Conservation (phyloP, 2,329 filamentous ascomycete species). For the Phialophora chinensis region DNA sequence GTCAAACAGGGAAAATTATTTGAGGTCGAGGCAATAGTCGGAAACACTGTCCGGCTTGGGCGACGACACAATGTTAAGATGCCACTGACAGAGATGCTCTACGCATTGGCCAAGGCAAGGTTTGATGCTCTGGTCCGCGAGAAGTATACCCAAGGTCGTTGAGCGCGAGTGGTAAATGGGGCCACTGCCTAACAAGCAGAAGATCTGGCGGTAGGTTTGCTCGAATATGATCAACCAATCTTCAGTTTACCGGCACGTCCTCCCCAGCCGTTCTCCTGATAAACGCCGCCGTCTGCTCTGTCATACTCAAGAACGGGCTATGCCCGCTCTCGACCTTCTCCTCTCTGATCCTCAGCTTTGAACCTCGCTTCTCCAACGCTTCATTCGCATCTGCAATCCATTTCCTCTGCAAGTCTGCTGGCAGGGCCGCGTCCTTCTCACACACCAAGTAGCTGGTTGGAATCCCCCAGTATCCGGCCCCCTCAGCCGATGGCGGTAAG, state of each 20-base stretch:
- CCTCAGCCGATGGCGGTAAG: conserved; percentile 6
- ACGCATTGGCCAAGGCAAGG: conserved; percentile 40
- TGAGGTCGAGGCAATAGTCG: conserved; percentile 63
- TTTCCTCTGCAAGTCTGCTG: conserved; percentile 16
- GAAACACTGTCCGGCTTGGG: conserved; percentile 61
- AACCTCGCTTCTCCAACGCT: conserved; percentile 9
- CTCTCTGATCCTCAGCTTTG: conserved; percentile 4
- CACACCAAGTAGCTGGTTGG: conserved; percentile 28
- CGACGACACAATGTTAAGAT: conserved; percentile 52
- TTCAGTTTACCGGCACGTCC: conserved; percentile 8
- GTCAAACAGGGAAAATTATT: conserved; percentile 56
- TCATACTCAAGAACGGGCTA: conserved; percentile 21
- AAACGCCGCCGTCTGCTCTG: conserved; percentile 18
- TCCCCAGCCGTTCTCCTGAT: conserved; percentile 19
- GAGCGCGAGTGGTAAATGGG: not conserved
- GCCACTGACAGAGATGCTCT: conserved; percentile 40
- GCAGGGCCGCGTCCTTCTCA: conserved; percentile 20
- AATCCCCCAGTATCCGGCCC: conserved; percentile 16
- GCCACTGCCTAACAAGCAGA: not conserved
- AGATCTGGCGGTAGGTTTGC: not conserved
- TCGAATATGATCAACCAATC: not conserved
- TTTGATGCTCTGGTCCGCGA: conserved; percentile 34
- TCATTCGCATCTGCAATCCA: conserved; percentile 21
- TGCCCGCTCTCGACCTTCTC: conserved; percentile 19
- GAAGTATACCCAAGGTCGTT: conserved; percentile 4